Evolutionary conservation across 352 stramenopile species (phyloP), one percentile per base, ranked within the genome.

Genomic region (Plasmopara halstedii): DNA sequence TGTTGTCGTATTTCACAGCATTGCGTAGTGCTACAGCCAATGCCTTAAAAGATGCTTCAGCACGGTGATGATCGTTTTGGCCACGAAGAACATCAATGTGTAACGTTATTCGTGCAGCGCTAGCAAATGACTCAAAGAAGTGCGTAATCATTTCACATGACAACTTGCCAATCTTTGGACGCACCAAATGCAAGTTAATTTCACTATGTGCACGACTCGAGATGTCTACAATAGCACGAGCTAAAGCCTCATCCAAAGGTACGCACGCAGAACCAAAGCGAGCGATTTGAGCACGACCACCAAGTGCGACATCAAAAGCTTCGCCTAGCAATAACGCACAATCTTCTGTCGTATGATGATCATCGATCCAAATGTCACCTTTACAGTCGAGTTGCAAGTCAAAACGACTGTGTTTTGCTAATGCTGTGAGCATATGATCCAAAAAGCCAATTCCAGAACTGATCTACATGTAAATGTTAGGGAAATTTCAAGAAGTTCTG

Each of bases 311-410:
- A 48, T 95, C 89, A 42, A 97, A 87, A 9, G 83, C 85, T 53
- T 98, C 87, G 18, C 94, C 94, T 4, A 98, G 65, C 33, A 88
- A 91, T 56, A 98, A 83, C 20, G 83, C 81, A 29, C 96, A 95
- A 75, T 98, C 94, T 64, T 98, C 94, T 13, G 83, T 92, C 32
- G 90, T 97, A 67, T 98, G 94, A 59, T 98, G 94, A 71, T 98
- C 94, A 62, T 98, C 94, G 33, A 98, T 96, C 81, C 85, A 97
- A 26, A 88, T 85, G 64, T 98, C 94, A 46, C 94, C 94, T 42
- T 92, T 85, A 63, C 86, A 97, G 23, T 74, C 62, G 6, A 97
- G 75, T 39, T 85, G 64, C 8, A 97, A 46, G 50, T 97, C 85
- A 41, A 96, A 90, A 23, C 86, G 79, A 44, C 76, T 91, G 62